These are phyloP conservation scores for Neckera pumila DNA, from an alignment of 225 moss, liverwort and hornwort genomes.

Conservation along the genomic window DNA sequence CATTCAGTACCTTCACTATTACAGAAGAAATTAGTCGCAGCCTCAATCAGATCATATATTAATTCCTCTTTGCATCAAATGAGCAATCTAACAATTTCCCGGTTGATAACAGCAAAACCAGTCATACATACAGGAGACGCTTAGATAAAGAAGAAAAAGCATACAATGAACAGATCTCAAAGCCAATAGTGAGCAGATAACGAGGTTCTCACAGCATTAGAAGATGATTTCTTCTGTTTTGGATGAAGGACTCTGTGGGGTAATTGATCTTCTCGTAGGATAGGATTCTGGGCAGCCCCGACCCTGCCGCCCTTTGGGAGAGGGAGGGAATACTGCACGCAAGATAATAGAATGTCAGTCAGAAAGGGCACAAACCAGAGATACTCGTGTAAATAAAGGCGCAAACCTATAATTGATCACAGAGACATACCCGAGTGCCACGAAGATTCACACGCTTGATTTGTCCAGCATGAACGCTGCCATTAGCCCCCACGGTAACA, in stretches of 20 bases:
- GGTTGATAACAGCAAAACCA: no score
- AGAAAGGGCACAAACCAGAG: background rate
- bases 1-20: background rate
- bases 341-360: background rate
- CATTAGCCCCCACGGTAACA: conserved; percentile 82
- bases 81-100: background rate
- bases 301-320: conserved; percentile 86
- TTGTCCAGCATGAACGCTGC: conserved; percentile 70
- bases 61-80: background rate
- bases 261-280: conserved; percentile 84
- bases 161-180: background rate
- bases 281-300: conserved; percentile 77
- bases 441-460: conserved; percentile 76
- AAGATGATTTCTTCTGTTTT: conserved; percentile 53
- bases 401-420: background rate
- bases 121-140: background rate
- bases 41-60: background rate
- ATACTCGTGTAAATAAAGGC: background rate
- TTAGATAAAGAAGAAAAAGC: background rate
- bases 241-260: conserved; percentile 61
- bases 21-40: background rate
- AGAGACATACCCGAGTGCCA: conserved; percentile 69
- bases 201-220: conserved; percentile 23
- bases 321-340: conserved; percentile 77
- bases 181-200: background rate